Conservation (phyloP, 2,329 filamentous ascomycete genomes). For the Domatiomyces globalis region DNA sequence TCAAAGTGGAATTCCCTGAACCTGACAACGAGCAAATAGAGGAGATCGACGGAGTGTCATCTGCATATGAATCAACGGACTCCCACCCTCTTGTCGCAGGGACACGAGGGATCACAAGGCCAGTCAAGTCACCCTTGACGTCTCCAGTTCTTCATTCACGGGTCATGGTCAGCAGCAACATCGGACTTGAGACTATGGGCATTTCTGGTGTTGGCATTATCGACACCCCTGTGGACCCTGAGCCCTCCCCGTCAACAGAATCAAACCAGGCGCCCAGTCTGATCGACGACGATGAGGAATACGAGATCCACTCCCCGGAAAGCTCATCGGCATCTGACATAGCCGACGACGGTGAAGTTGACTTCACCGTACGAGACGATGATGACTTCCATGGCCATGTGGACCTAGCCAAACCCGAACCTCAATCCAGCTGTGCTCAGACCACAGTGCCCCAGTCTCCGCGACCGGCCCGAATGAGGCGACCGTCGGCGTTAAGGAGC, state of each 20-base stretch:
- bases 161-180: slow-evolving; percentile 3
- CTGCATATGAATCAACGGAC: slow-evolving; percentile 10
- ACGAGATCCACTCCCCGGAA: slow-evolving; percentile 49
- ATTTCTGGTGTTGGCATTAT: background rate
- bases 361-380: slow-evolving; percentile 33
- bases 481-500: background rate
- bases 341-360: slow-evolving; percentile 40
- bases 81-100: slow-evolving; percentile 18
- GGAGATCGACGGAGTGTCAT: slow-evolving; percentile 22
- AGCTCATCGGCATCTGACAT: slow-evolving; percentile 39
- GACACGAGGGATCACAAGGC: slow-evolving; percentile 41
- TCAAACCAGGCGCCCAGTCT: slow-evolving; percentile 67
- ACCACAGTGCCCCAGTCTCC: background rate
- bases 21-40: slow-evolving; percentile 27
- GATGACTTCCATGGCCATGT: slow-evolving; percentile 25
- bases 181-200: background rate
- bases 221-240: slow-evolving; percentile 4
- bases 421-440: slow-evolving; percentile 25
- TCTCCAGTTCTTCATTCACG: slow-evolving; percentile 31
- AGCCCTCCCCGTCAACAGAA: slow-evolving; percentile 32
- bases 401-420: slow-evolving; percentile 10
- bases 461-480: background rate
- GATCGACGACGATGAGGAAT: slow-evolving; percentile 68
- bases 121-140: slow-evolving; percentile 39
- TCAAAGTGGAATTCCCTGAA: slow-evolving; percentile 26